phyloP scores from a whole-genome alignment of 2,329 filamentous ascomycete genomes.

The Lachnellula occidentalis region DNA sequence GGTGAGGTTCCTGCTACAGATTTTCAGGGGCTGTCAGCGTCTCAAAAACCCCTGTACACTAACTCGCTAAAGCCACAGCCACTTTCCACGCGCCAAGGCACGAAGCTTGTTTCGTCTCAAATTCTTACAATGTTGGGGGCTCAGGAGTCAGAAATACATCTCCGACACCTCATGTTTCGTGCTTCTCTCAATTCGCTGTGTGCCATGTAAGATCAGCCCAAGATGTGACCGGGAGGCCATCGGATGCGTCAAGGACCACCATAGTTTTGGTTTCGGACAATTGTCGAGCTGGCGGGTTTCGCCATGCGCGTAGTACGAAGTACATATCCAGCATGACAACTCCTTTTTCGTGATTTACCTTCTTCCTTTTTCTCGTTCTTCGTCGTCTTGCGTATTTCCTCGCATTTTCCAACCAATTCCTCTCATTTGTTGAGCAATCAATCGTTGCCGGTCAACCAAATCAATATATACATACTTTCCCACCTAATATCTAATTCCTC shows the following conservation, averaged over 20 bases:
- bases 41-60: not conserved
- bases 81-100: not conserved
- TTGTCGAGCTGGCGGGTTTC: not conserved
- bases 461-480: not conserved
- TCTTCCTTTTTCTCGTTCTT: not conserved
- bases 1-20: no score
- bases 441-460: slow-evolving; percentile 7
- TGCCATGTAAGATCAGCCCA: slow-evolving; percentile 3
- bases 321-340: not conserved
- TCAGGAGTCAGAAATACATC: not conserved
- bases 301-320: not conserved
- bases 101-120: not conserved
- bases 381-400: not conserved
- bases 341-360: not conserved
- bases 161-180: slow-evolving; percentile 1
- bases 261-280: not conserved
- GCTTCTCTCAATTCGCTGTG: not conserved
- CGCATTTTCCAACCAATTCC: not conserved
- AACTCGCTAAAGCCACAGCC: not conserved
- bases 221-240: slow-evolving; percentile 1
- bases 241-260: not conserved
- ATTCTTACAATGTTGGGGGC: no score
- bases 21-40: not conserved
- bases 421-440: not conserved
- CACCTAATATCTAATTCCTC: not conserved